Percentiles rank a stretch among this genome's conserved stretches.
Conservation (phyloP, 1,139 yeast genomes). For the Pichiaceae sp. region DNA sequence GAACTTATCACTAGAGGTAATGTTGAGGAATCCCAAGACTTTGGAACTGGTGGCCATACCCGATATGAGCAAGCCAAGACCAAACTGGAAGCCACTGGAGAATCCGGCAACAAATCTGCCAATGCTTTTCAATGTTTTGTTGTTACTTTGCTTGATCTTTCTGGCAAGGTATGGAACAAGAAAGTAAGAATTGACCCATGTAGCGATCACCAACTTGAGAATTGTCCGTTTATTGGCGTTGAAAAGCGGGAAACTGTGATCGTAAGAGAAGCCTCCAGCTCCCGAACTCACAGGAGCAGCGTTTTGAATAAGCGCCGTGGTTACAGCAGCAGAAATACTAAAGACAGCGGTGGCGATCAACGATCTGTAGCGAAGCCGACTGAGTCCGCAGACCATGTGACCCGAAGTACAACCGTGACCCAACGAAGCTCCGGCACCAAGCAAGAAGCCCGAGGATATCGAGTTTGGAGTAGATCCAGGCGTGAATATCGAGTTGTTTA, state of each 20-base stretch:
- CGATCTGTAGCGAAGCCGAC: slow-evolving; percentile 34
- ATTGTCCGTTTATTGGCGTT: slow-evolving; percentile 11
- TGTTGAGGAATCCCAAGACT: slow-evolving; percentile 35
- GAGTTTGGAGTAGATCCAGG: slow-evolving; percentile 7
- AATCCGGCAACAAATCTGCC: slow-evolving; percentile 22
- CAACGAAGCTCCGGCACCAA: slow-evolving; percentile 35
- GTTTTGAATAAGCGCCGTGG: slow-evolving; percentile 27
- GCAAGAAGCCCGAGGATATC: slow-evolving; percentile 28
- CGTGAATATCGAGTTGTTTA: slow-evolving; percentile 8
- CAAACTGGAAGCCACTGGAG: slow-evolving; percentile 33
- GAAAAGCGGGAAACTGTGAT: slow-evolving; percentile 9
- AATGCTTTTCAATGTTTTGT: neutral
- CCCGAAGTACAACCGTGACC: slow-evolving; percentile 47
- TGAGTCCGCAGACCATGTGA: slow-evolving; percentile 39
- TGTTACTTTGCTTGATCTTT: slow-evolving; percentile 2
- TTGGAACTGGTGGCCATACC: slow-evolving; percentile 37
- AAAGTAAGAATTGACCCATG: slow-evolving; percentile 18
- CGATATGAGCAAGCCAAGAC: slow-evolving; percentile 33
- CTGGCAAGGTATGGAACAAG: slow-evolving; percentile 19
- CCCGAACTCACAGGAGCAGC: slow-evolving; percentile 20
- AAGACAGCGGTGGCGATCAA: slow-evolving; percentile 34
- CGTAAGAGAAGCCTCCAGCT: slow-evolving; percentile 13
- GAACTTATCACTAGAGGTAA: slow-evolving; percentile 26
- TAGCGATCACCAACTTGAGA: slow-evolving; percentile 6
- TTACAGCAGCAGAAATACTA: slow-evolving; percentile 24